A percentile compares a stretch with the other conserved stretches of the same genome.
Conservation (phyloP, 2,329 filamentous ascomycete genomes). For the Amesomyces nigricolor region DNA sequence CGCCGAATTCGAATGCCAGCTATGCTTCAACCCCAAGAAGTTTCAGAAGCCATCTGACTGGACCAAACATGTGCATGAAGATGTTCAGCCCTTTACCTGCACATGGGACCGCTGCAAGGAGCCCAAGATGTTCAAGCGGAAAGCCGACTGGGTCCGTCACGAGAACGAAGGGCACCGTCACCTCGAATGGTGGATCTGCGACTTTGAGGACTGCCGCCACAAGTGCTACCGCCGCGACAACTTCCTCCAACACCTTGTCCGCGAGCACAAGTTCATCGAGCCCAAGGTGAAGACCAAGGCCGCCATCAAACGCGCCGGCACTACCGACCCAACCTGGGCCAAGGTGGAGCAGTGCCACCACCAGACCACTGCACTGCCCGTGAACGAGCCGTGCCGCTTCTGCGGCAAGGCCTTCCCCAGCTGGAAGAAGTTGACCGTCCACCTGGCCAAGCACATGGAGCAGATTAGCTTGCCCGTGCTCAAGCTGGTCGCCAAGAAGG, state of each 20-base stretch:
- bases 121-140: slow-evolving; percentile 88
- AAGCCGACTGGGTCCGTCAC: slow-evolving; percentile 92
- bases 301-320: slow-evolving; percentile 54
- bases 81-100: slow-evolving; percentile 88
- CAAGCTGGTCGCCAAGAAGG: slow-evolving; percentile 44
- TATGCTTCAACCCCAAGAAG: slow-evolving; percentile 80
- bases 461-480: slow-evolving; percentile 80
- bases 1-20: slow-evolving; percentile 81
- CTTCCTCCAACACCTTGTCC: slow-evolving; percentile 85
- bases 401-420: slow-evolving; percentile 73
- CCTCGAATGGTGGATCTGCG: slow-evolving; percentile 85
- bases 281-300: slow-evolving; percentile 73
- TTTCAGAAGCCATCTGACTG: slow-evolving; percentile 91
- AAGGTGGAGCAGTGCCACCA: slow-evolving; percentile 73
- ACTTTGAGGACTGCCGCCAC: slow-evolving; percentile 73
- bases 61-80: slow-evolving; percentile 94
- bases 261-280: slow-evolving; percentile 82
- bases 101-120: slow-evolving; percentile 80
- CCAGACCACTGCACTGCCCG: slow-evolving; percentile 59
- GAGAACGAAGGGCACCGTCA: slow-evolving; percentile 89
- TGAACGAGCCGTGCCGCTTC: slow-evolving; percentile 79
- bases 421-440: slow-evolving; percentile 93
- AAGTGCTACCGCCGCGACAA: slow-evolving; percentile 85
- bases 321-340: slow-evolving; percentile 63
- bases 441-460: slow-evolving; percentile 92